Evolutionary conservation across 495 filamentous ascomycete genomes (phyloP).

Genomic region (Neurospora sp.): DNA sequence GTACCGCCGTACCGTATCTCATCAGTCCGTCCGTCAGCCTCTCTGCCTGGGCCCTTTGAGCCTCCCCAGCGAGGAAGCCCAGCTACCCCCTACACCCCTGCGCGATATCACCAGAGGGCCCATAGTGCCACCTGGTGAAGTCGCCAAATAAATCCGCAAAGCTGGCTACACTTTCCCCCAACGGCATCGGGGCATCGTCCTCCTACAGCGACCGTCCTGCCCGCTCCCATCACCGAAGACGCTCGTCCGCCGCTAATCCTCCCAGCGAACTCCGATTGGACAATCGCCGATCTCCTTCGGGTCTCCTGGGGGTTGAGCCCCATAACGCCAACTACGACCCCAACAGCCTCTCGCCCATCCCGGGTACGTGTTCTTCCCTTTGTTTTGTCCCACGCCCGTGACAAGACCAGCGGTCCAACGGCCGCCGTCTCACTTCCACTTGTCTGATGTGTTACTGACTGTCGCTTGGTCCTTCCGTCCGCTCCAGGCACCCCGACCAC

Average conservation of each 20-base stretch:
- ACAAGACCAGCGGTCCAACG: neutral
- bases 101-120: neutral
- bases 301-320: conserved; percentile 29
- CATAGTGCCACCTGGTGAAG: conserved; percentile 8
- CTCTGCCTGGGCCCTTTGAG: neutral
- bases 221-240: conserved; percentile 31
- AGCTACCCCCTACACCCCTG: neutral
- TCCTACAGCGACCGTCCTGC: conserved; percentile 33
- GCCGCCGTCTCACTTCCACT: neutral
- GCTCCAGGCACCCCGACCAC: conserved; percentile 33
- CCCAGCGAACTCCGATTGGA: conserved; percentile 20
- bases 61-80: neutral
- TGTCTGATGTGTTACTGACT: conserved; percentile 4
- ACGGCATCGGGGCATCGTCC: conserved; percentile 27
- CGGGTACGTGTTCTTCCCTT: conserved; percentile 24
- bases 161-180: conserved; percentile 29
- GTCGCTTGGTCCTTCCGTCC: conserved; percentile 5
- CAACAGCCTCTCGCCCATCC: conserved; percentile 30
- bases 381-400: neutral
- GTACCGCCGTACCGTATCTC: neutral
- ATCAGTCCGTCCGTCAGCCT: neutral
- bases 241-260: conserved; percentile 22
- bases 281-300: conserved; percentile 18
- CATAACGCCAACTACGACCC: conserved; percentile 28
- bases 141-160: conserved; percentile 8